A percentile compares a stretch with the other conserved stretches of the same genome.
Evolutionary conservation across 164 flowering plant genomes (phyloP).

Genomic region (Protea cynaroides): DNA sequence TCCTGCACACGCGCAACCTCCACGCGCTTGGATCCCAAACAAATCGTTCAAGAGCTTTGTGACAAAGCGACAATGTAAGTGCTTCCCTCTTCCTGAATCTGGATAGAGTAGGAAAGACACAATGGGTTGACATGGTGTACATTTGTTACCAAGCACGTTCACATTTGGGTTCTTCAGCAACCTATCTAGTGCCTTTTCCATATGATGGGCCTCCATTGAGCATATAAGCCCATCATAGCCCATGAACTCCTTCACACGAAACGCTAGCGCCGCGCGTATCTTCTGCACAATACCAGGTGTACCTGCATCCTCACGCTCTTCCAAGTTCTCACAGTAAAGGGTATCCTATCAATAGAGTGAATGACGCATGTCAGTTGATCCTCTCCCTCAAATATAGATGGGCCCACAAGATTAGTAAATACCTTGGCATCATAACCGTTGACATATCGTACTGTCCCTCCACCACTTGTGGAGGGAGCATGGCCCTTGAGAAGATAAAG

Average conservation of each 20-base stretch:
- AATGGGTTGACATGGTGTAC: constrained; percentile 6
- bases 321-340: constrained; percentile 10
- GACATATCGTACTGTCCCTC: constrained; percentile 15
- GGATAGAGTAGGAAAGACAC: constrained; percentile 13
- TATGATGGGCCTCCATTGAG: constrained; percentile 1
- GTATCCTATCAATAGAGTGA: constrained; percentile 6
- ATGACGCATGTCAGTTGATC: neutral
- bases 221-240: constrained; percentile 5
- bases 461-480: constrained; percentile 17
- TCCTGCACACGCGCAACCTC: constrained; percentile 14
- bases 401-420: neutral
- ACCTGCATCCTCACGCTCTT: constrained; percentile 14
- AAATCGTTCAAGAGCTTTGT: constrained; percentile 14
- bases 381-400: neutral
- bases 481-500: constrained; percentile 14
- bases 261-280: constrained; percentile 15
- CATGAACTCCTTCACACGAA: constrained; percentile 10
- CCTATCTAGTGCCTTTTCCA: neutral
- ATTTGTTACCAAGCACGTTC: constrained; percentile 1
- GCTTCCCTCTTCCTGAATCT: neutral
- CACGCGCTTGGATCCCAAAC: constrained; percentile 16
- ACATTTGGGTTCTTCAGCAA: constrained; percentile 2
- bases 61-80: constrained; percentile 15
- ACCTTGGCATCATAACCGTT: constrained; percentile 13
- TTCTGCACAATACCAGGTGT: constrained; percentile 18